phyloP scores from a whole-genome alignment of 2,329 filamentous ascomycete species.

The Bipolaris victoriae region DNA sequence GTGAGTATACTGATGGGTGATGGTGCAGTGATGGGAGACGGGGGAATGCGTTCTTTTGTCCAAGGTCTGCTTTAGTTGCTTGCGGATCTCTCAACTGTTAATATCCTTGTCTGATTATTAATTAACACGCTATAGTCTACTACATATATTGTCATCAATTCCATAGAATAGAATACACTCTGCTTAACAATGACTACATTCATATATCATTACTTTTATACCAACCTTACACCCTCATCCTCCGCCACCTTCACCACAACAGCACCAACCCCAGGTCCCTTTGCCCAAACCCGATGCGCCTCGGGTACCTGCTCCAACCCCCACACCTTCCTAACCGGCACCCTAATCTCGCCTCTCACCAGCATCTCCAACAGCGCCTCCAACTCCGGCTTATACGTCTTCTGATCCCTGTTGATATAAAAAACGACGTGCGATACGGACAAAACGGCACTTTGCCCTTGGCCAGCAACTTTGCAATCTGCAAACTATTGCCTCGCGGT shows the following conservation, averaged over 20 bases:
- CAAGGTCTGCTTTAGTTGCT: too few species aligned
- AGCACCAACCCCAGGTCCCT: conserved; percentile 34
- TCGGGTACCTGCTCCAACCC: conserved; percentile 36
- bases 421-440: background rate
- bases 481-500: background rate
- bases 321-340: conserved; percentile 37
- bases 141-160: too few species aligned
- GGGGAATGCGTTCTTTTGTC: background rate
- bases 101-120: too few species aligned
- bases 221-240: background rate
- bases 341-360: conserved; percentile 39
- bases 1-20: background rate
- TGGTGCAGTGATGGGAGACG: background rate
- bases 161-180: too few species aligned
- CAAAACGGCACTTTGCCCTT: background rate
- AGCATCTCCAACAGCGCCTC: background rate
- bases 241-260: conserved; percentile 30
- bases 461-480: background rate
- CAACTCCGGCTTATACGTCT: background rate
- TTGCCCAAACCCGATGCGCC: conserved; percentile 35
- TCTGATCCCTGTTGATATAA: background rate
- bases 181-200: too few species aligned
- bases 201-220: background rate
- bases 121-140: too few species aligned
- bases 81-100: too few species aligned